Evolutionary conservation across 2,329 filamentous ascomycete species (phyloP).

Genomic region (Sodiomyces alkalinus): DNA sequence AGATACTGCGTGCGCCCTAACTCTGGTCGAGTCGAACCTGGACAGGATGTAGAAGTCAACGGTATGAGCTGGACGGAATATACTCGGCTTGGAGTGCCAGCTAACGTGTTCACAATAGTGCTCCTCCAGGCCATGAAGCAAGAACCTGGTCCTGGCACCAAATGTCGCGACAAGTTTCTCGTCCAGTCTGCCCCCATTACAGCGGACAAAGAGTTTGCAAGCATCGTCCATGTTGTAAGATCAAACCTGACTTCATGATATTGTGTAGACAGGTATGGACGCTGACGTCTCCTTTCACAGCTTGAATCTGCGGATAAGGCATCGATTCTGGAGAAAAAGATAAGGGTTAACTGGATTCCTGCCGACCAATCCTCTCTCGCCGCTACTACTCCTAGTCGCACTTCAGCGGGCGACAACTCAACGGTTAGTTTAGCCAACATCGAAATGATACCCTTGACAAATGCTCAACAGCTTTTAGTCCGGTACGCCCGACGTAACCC

Average conservation of each 20-base stretch:
- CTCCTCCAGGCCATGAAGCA: constrained; percentile 96
- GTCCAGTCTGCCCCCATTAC: constrained; percentile 83
- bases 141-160: constrained; percentile 71
- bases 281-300: no score
- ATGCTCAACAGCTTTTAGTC: constrained; percentile 12
- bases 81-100: no score
- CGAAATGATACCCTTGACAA: background rate
- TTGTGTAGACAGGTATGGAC: constrained; percentile 2
- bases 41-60: constrained; percentile 80
- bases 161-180: constrained; percentile 95
- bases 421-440: background rate
- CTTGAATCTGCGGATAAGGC: constrained; percentile 69
- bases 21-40: constrained; percentile 86
- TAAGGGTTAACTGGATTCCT: constrained; percentile 73
- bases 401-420: constrained; percentile 19
- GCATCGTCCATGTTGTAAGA: constrained; percentile 36
- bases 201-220: constrained; percentile 69
- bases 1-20: constrained; percentile 98
- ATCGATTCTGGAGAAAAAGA: constrained; percentile 83
- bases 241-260: constrained; percentile 6
- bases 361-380: constrained; percentile 24
- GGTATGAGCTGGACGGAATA: no score
- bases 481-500: constrained; percentile 28
- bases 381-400: constrained; percentile 25
- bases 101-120: constrained; percentile 50